These are phyloP conservation scores for Blyttiomyces sp. DNA, from an alignment of 371 early-diverging fungal genomes.

Conservation along the genomic window DNA sequence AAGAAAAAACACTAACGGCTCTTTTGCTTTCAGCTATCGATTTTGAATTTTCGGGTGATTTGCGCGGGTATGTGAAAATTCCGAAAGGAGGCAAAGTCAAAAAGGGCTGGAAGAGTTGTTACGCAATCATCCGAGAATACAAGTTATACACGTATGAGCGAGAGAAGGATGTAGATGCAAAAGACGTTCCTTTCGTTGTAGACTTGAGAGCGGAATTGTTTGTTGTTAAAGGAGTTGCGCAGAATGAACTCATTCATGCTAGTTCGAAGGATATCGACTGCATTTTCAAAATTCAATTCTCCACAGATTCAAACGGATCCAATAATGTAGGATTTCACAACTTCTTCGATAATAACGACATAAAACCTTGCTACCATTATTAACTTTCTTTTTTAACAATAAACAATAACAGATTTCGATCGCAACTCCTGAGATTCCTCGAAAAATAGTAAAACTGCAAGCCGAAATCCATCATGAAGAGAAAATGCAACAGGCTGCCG, in stretches of 20 bases:
- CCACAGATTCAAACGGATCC: not conserved
- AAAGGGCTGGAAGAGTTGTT: constrained; percentile 44
- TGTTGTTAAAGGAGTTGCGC: constrained; percentile 37
- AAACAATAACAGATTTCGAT: not conserved
- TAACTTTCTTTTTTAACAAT: not conserved
- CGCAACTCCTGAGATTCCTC: not conserved
- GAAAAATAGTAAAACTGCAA: constrained; percentile 25
- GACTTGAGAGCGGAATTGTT: constrained; percentile 47
- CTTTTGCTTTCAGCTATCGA: constrained; percentile 15
- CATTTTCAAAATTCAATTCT: constrained; percentile 46
- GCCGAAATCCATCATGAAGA: constrained; percentile 39
- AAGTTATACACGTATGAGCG: constrained; percentile 37
- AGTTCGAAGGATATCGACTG: constrained; percentile 44
- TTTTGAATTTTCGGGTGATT: constrained; percentile 22
- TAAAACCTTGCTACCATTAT: too few species aligned
- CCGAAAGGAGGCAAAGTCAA: constrained; percentile 51
- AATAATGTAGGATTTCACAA: not conserved
- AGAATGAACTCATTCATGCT: constrained; percentile 53
- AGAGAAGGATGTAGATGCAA: constrained; percentile 34
- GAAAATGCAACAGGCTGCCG: constrained; percentile 36
- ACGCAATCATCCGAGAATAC: constrained; percentile 36
- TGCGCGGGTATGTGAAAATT: constrained; percentile 41
- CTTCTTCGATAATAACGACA: not conserved
- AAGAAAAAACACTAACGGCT: not conserved
- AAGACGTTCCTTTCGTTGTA: constrained; percentile 21